Base-by-base conservation (phyloP, 192 early-diverging fungal genomes). In the Dispira simplex region DNA sequence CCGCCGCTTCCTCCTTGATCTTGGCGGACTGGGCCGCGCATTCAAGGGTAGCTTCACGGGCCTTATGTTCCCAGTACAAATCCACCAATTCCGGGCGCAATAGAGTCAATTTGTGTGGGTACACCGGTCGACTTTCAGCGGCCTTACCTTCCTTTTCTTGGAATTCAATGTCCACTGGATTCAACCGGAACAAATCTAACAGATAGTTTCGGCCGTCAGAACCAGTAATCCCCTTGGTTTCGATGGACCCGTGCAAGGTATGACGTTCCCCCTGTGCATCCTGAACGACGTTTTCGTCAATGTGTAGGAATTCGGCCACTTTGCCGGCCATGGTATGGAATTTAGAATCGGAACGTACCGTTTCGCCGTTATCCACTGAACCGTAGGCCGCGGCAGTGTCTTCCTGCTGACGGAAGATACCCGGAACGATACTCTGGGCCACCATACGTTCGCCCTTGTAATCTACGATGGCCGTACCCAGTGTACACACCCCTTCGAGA, bases 391-490 rank as follows among this genome's bases (percentile, higher is more conserved):
- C 83, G 11, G 86, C 80, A 2, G 79, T 81, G 20, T 85, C 84
- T 43, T 86, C 84, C 64, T 85, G 85, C 48, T 80, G 78, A 53
- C 87, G 75, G 72, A 88, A 83, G 58, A 87, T 86, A 56, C 91
- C 92, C 27, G 94, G 94, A 16, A 96, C 89, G 48, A 98, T 86
- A 25, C 84, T 87, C 79, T 98, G 96, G 3, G 91, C 94, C 21
- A 98, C 85, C 16, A 97, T 79, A 46, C 96, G 86, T 23, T 81
- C 71, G 25, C 96, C 96, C 65, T 85, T 87, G 74, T 92, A 95
- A 63, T 98, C 96, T 20, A 97, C 84, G 28, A 96, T 85, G 27
- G 88, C 87, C 54, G 91, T 95, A 51, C 86, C 90, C 63, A 96
- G 71, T 3, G 94, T 96, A 75, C 87, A 80, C 11, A 97, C 64